Conservation (phyloP, 306 rosid genomes). For the Oemleria cerasiformis region DNA sequence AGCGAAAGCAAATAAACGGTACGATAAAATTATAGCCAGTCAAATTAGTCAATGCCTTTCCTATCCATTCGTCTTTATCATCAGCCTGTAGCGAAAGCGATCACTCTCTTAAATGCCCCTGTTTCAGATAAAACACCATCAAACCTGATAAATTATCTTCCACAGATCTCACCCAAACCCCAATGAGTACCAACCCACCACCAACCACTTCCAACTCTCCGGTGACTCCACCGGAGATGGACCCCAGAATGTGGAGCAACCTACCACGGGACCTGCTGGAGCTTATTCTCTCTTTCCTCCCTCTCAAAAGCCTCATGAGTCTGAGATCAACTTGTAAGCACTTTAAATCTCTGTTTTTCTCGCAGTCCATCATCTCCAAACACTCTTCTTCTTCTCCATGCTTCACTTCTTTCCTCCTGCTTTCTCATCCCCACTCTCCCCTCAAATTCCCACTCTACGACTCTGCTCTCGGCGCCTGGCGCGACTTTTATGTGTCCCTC, state of each 20-base stretch:
- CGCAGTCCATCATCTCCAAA: slow-evolving; percentile 60
- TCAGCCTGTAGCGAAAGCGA: neutral
- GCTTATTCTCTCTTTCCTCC: slow-evolving; percentile 61
- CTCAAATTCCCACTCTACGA: slow-evolving; percentile 65
- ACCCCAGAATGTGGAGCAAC: slow-evolving; percentile 72
- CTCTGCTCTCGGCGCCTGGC: slow-evolving; percentile 55
- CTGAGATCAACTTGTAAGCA: slow-evolving; percentile 80
- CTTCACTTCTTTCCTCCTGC: slow-evolving; percentile 71
- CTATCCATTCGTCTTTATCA: neutral
- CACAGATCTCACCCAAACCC: neutral
- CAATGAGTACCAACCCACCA: neutral
- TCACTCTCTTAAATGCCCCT: neutral
- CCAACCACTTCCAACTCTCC: neutral
- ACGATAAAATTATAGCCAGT: neutral
- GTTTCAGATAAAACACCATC: slow-evolving; percentile 10
- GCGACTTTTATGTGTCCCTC: slow-evolving; percentile 43
- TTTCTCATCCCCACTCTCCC: slow-evolving; percentile 74
- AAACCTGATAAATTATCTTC: neutral
- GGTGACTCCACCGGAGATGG: slow-evolving; percentile 45
- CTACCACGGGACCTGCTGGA: slow-evolving; percentile 72
- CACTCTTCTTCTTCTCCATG: slow-evolving; percentile 46
- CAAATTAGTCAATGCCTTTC: neutral
- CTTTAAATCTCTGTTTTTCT: slow-evolving; percentile 62
- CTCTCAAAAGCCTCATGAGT: slow-evolving; percentile 54
- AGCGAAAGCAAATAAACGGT: too few species aligned